These are phyloP conservation scores for Lepidium africanum DNA, from an alignment of 345 rosid genomes.

Conservation along the genomic window DNA sequence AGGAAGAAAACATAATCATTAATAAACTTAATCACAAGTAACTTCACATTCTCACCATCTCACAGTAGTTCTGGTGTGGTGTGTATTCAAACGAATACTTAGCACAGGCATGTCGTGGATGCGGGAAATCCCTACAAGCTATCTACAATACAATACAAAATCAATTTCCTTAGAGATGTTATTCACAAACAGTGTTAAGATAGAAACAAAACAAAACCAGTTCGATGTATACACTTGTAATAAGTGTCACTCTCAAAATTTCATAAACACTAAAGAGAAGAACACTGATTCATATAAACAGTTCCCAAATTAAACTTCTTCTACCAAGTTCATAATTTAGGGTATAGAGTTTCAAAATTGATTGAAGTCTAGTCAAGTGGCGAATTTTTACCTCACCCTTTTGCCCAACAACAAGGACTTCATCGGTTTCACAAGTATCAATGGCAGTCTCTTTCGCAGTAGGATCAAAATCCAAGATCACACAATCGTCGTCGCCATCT, in stretches of 20 bases:
- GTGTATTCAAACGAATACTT: slow-evolving; percentile 52
- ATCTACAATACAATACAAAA: slow-evolving; percentile 34
- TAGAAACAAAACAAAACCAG: not conserved
- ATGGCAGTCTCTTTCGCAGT: not conserved
- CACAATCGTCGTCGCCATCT: slow-evolving; percentile 15
- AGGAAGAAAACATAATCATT: not conserved
- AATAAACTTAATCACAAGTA: not conserved
- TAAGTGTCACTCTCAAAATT: not conserved
- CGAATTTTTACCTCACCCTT: slow-evolving; percentile 9
- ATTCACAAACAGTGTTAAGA: not conserved
- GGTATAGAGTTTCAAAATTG: not conserved
- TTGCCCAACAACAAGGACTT: slow-evolving; percentile 4
- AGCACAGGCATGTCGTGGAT: slow-evolving; percentile 69
- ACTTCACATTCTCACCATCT: slow-evolving; percentile 38
- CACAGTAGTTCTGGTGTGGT: slow-evolving; percentile 44
- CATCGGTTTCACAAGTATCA: not conserved
- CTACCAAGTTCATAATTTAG: not conserved
- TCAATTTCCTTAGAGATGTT: not conserved
- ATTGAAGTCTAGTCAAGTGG: too few relatives aligned
- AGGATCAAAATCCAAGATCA: slow-evolving; percentile 20
- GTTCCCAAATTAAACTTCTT: not conserved
- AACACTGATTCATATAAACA: not conserved
- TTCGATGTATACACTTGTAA: not conserved
- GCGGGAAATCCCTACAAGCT: slow-evolving; percentile 89
- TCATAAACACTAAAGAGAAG: not conserved